Base-by-base conservation (phyloP, 495 filamentous ascomycete species). In the Aspergillus biplanus region DNA sequence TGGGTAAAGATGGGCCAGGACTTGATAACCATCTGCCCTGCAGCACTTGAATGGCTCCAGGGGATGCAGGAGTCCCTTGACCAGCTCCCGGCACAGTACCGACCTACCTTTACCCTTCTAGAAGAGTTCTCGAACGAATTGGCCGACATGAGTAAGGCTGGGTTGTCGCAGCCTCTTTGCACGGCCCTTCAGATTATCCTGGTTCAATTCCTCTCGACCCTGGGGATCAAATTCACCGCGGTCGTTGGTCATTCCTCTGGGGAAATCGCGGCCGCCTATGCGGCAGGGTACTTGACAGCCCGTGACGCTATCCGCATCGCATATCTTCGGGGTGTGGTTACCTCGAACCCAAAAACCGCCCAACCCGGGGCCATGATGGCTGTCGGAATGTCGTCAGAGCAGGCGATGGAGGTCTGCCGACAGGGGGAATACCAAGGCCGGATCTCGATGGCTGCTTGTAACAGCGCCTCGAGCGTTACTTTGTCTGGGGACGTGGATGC, bases 311-410 rank as follows among this genome's bases (percentile, higher is more conserved):
- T 87, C 7, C 53, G 62, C 0, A 66, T 84, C 52, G 83, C 86
- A 0, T 87, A 85, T 55, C 80, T 78, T 34, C 76, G 86, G 13
- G 86, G 85, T 5, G 11, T 77, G 0, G 42, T 69, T 18, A 60
- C 69, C 0, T n/a, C n/a, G n/a, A n/a, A n/a, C n/a, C n/a, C n/a
- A n/a, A n/a, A n/a, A n/a, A n/a, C n/a, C n/a, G n/a, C n/a, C n/a
- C n/a, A n/a, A n/a, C n/a, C n/a, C n/a, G 85, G 84, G 8, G 75
- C 71, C 6, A 87, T 89, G 86, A 39, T 86, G 44, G 85, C 85
- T 0, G 79, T 78, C 7, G 83, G 79, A 0, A 70, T 71, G 0
- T 73, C 74, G 0, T 35, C 52, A 3, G 73, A 81, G 7, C 76
- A 85, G 21, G 80, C 76, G 0, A 11, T 56, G 5, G 35, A 39